Evolutionary conservation across 179 eudicot species (phyloP).

Genomic region (Beta lomatogona): DNA sequence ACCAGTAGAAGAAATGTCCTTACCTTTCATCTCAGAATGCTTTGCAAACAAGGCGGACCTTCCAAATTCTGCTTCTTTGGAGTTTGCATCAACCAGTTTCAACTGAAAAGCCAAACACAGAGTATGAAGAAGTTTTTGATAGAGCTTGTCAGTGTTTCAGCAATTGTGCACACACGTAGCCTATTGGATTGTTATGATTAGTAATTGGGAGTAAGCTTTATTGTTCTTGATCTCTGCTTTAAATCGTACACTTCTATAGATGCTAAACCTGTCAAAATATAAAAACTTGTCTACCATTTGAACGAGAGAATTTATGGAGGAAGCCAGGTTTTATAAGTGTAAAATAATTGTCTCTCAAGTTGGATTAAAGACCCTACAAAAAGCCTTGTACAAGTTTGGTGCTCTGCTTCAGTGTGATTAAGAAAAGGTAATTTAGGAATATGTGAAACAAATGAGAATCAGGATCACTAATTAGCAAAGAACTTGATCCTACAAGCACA

Average conservation of each 20-base stretch:
- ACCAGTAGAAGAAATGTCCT: neutral
- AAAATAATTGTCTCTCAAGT: neutral
- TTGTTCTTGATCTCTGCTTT: neutral
- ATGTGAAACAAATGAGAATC: neutral
- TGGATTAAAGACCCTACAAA: neutral
- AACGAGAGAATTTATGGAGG: neutral
- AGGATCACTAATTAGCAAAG: neutral
- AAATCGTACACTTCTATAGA: neutral
- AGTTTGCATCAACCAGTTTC: constrained; percentile 44
- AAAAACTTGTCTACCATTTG: neutral
- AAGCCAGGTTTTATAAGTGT: neutral
- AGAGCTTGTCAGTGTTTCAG: too few species aligned
- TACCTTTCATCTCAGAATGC: constrained; percentile 88
- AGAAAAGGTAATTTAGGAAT: neutral
- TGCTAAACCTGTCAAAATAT: neutral
- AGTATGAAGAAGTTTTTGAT: neutral
- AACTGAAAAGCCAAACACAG: constrained; percentile 48
- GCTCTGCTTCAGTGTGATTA: neutral
- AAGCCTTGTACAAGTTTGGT: neutral
- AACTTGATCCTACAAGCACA: too few species aligned
- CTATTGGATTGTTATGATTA: neutral
- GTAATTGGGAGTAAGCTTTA: neutral
- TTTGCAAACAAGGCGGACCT: constrained; percentile 67
- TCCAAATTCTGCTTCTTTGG: constrained; percentile 65
- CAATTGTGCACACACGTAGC: too few species aligned